Conservation (phyloP, 2,329 filamentous ascomycete genomes). For the Ceratocystis huliohia region DNA sequence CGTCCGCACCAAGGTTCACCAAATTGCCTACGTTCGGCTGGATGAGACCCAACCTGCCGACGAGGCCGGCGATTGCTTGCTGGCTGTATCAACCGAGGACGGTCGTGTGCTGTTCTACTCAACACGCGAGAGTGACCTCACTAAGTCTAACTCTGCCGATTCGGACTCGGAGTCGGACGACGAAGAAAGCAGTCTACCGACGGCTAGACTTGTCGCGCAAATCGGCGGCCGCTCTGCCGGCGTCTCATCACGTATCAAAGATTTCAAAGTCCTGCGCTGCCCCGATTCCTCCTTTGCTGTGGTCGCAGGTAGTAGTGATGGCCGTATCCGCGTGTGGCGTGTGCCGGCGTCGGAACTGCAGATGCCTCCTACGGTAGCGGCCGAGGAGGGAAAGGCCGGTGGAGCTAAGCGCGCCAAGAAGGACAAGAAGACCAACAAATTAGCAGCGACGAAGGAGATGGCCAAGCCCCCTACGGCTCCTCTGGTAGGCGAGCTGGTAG, state of each 20-base stretch:
- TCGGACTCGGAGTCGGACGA: conserved; percentile 20
- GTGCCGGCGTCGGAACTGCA: conserved; percentile 33
- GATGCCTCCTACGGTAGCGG: conserved; percentile 23
- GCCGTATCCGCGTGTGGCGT: conserved; percentile 67
- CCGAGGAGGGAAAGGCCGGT: conserved; percentile 25
- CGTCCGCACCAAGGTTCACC: conserved; percentile 67
- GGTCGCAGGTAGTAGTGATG: conserved; percentile 71
- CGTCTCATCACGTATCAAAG: conserved; percentile 67
- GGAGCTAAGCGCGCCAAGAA: conserved; percentile 19
- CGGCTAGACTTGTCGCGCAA: conserved; percentile 59
- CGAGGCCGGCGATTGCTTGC: conserved; percentile 32
- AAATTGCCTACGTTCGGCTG: conserved; percentile 57
- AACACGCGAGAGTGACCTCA: conserved; percentile 42
- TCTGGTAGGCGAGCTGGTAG: conserved; percentile 52
- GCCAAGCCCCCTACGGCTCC: background rate
- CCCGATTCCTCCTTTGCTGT: conserved; percentile 39
- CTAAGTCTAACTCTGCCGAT: conserved; percentile 24
- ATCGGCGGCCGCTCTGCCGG: conserved; percentile 61
- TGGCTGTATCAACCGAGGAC: conserved; percentile 81
- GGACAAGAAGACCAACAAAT: conserved; percentile 20
- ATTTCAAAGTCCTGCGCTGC: conserved; percentile 56
- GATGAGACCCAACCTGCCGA: conserved; percentile 36
- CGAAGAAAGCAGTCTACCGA: conserved; percentile 32
- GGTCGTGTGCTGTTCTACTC: conserved; percentile 76
- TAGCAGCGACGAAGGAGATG: conserved; percentile 27